phyloP scores from a whole-genome alignment of 2,329 filamentous ascomycete species.

The Thielaviopsis punctulata region DNA sequence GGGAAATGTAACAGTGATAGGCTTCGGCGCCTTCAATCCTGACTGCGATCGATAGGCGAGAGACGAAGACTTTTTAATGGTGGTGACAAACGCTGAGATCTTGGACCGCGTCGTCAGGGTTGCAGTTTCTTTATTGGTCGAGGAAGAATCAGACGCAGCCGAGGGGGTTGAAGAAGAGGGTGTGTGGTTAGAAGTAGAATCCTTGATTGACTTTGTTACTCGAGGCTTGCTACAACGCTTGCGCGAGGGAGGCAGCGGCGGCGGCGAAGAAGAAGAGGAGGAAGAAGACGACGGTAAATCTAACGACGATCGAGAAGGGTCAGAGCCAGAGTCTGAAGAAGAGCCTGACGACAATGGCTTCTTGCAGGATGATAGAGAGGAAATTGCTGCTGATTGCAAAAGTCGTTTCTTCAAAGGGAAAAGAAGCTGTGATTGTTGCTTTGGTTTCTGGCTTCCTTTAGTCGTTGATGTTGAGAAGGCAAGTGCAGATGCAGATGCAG shows the following conservation, averaged over 20 bases:
- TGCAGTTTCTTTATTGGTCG: neutral
- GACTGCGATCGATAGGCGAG: conserved; percentile 1
- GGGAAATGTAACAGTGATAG: conserved; percentile 2
- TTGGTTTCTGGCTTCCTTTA: neutral
- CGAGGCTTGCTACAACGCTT: conserved; percentile 8
- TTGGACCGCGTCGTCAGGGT: conserved; percentile 1
- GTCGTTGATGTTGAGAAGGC: too few species aligned
- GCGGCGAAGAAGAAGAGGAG: conserved; percentile 4
- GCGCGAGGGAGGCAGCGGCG: neutral
- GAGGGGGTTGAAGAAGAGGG: conserved; percentile 1
- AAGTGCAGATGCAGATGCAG: too few species aligned
- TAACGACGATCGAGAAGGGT: neutral
- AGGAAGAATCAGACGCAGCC: neutral
- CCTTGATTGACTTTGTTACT: conserved; percentile 8
- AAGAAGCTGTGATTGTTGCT: conserved; percentile 8
- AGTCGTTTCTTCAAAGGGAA: conserved; percentile 7
- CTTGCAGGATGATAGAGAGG: neutral
- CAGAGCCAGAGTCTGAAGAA: neutral
- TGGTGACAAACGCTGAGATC: conserved; percentile 6
- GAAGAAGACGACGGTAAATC: neutral
- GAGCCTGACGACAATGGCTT: neutral
- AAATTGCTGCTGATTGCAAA: neutral
- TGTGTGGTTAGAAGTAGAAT: conserved; percentile 4
- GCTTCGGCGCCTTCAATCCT: conserved; percentile 1
- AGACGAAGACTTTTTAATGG: conserved; percentile 7